A percentile compares a stretch with the other conserved stretches of the same genome.
These are phyloP conservation scores for Amborella trichopoda DNA, from an alignment of 164 flowering plant species.

Conservation along the genomic window DNA sequence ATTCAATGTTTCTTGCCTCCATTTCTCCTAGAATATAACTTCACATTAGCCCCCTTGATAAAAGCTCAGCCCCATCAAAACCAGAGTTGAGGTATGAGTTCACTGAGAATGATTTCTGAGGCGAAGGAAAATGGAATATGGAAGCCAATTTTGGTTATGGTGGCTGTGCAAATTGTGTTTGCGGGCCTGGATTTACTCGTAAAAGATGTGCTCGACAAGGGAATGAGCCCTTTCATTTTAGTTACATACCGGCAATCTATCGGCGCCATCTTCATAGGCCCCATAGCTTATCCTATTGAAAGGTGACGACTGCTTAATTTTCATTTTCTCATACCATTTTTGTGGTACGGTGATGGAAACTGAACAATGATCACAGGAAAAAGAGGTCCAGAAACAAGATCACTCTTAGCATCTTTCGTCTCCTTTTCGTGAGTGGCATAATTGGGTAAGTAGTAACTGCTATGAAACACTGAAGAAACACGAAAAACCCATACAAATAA, in stretches of 20 bases:
- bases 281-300: slow-evolving; percentile 55
- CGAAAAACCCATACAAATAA: too few relatives aligned
- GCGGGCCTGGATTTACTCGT: slow-evolving; percentile 56
- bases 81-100: too few relatives aligned
- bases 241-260: slow-evolving; percentile 44
- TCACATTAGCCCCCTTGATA: too few relatives aligned
- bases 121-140: slow-evolving; percentile 25
- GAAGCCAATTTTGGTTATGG: slow-evolving; percentile 48
- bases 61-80: too few relatives aligned
- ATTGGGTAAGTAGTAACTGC: slow-evolving; percentile 39
- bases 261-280: slow-evolving; percentile 42
- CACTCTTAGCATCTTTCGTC: slow-evolving; percentile 37
- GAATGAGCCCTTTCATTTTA: slow-evolving; percentile 42
- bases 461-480: too few relatives aligned
- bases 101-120: slow-evolving; percentile 13
- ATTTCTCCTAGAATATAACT: too few relatives aligned
- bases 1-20: too few relatives aligned
- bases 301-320: too few relatives aligned
- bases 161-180: slow-evolving; percentile 38
- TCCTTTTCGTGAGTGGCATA: slow-evolving; percentile 60
- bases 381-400: slow-evolving; percentile 49
- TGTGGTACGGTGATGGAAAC: too few relatives aligned
- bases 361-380: too few relatives aligned
- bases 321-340: too few relatives aligned
- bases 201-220: slow-evolving; percentile 53